These are phyloP conservation scores for Clavulina sp. DNA, from an alignment of 768 basidiomycete species.

Conservation along the genomic window DNA sequence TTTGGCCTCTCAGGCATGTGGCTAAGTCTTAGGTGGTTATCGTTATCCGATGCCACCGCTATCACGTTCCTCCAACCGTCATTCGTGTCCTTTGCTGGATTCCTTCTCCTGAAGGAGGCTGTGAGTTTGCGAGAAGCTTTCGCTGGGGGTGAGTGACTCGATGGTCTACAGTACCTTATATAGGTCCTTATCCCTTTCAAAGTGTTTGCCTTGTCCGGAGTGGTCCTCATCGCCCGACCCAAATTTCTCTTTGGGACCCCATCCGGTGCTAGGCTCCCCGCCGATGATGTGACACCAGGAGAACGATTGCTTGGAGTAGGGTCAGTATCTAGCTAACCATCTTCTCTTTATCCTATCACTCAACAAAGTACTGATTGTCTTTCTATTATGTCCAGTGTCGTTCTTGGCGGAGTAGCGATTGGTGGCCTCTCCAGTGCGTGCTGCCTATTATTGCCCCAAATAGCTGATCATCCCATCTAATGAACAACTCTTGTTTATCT, in stretches of 20 bases:
- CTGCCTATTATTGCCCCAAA: no score
- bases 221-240: slow-evolving; percentile 68
- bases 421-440: no score
- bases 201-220: slow-evolving; percentile 56
- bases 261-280: neutral
- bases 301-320: slow-evolving; percentile 43
- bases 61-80: slow-evolving; percentile 61
- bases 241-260: slow-evolving; percentile 44
- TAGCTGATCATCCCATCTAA: no score
- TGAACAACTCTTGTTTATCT: no score
- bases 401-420: no score
- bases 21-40: slow-evolving; percentile 54
- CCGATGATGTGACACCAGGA: slow-evolving; percentile 14
- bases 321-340: slow-evolving; percentile 18
- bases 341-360: neutral
- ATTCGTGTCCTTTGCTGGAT: slow-evolving; percentile 42
- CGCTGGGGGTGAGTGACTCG: slow-evolving; percentile 30
- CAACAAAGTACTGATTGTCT: neutral
- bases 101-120: slow-evolving; percentile 43
- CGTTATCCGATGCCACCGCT: slow-evolving; percentile 61
- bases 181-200: neutral
- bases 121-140: slow-evolving; percentile 37
- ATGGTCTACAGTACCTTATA: neutral
- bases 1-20: slow-evolving; percentile 54
- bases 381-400: no score